Evolutionary conservation across 1,284 basidiomycete species (phyloP), one percentile per base, ranked within the genome.

Genomic region (Mrakiaceae sp.): DNA sequence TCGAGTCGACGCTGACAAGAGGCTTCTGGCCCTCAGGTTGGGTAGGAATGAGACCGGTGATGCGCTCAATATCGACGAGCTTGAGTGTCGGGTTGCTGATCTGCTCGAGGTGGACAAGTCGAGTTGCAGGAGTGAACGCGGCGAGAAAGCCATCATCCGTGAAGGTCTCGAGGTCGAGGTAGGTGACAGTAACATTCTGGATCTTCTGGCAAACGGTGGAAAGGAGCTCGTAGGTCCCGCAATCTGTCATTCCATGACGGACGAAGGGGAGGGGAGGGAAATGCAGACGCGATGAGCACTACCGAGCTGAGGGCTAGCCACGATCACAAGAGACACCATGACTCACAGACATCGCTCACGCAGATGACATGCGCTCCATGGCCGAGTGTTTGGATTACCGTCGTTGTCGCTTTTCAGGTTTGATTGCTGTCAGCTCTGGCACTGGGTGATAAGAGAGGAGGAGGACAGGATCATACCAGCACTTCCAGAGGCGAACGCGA

Each of bases 31-130:
- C 27, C 27, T 27, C 27, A 27, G 27, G 27, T 27, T 2, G 27
- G 27, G 83, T 12, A 78, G 69, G 55, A 84, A 76, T 60, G 84
- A 76, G 72, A 83, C 79, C 74, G 51, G 81, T 80, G 68, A 93
- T 81, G 63, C 83, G 80, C 0, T 80, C 73, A 71, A 94, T 85
- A 73, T 90, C 85, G 67, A 95, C 84, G 49, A 96, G 78, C n/a
- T 86, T 84, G 14, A 81, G 74, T 4, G 79, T 79, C 0, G 94
- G 94, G 77, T 98, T 98, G 12, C 93, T 97, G 0, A 93, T 94
- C 0, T 89, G 83, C 77, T 98, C 94, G 72, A 96, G 85, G 93
- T 93, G 97, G 65, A 98, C 83, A 14, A 98, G 80, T 87, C 93
- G 70, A 40, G 53, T 16, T 10, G 53, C 11, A 16, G 12, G 53